Base-by-base conservation (phyloP, 176 grass and related monocot genomes). In the maize (Zea mays) region DNA sequence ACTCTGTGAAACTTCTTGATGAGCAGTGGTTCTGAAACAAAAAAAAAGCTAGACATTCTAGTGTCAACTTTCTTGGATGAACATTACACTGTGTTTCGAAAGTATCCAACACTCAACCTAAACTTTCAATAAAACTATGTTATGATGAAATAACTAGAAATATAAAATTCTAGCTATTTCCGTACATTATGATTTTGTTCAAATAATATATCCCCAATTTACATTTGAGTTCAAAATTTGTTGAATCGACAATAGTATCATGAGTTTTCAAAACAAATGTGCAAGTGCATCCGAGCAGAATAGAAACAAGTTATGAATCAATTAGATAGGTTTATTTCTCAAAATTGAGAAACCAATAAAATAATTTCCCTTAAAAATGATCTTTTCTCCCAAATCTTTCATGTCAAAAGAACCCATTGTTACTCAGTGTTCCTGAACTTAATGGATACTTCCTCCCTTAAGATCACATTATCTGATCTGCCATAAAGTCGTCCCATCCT, bases 11-110 rank as follows among this genome's bases (percentile, higher is more conserved):
- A 66, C 5, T 39, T 63, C 65, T 87, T 65, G 78, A 78, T 65
- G 73, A 47, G 65, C 38, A 47, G 54, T 77, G 47, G 40, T 71
- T 56, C 78, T 86, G 79, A 71, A 62, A 76, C 10, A 45, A 45
- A 33, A 14, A 61, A 16, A 21, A 79, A 27, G 42, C 19, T 67
- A 37, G 37, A 8, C 42, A 69, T 65, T 7, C 6, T 6, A 73
- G 27, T 27, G 27, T 27, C 0, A 27, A 39, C 8, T 57, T 65
- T 41, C 6, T 41, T 38, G 15, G 35, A 65, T 40, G 37, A 65
- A 39, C 15, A 39, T 17, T 17, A 6, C 15, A 27, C n/a, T n/a
- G 27, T 27, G 27, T 40, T 16, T 39, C 2, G 35, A 38, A 40
- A 55, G 38, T 65, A 35, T 61, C 46, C 15, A 81, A 56, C 62